Evolutionary conservation across 2,329 filamentous ascomycete species (phyloP), one percentile per base, ranked within the genome.

Genomic region (Teratosphaeriaceae sp.): DNA sequence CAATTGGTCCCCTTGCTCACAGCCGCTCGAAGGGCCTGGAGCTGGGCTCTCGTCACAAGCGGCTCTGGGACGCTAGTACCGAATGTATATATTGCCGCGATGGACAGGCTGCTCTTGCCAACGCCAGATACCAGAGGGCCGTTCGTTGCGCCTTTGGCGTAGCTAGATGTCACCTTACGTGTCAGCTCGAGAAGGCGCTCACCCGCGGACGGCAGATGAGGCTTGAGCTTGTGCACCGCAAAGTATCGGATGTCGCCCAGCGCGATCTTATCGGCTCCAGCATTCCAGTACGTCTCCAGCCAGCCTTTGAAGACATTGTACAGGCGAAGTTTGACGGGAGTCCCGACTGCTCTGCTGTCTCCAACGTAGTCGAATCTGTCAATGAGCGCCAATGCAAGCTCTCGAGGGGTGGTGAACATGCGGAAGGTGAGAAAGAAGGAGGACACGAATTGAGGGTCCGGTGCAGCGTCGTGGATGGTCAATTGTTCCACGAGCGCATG

Each of bases 251-350:
- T 94, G 38, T 85, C 70, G 1, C 76, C 72, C 7, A 98, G 72
- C 1, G 89, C 88, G 11, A 79, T 75, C 41, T 79, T 78, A 61
- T 98, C 92, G 9, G 82, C 80, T 46, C 88, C 80, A 50, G 87
- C 80, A 37, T 85, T 80, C 90, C 92, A 98, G 65, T 98, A 88
- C 5, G 85, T 92, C 68, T 97, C 92, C 16, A 98, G 72, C 92
- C 92, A 98, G 31, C 86, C 85, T 66, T 98, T 98, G 74, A 98
- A 88, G 44, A 88, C 83, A 61, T 98, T 97, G 71, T 94, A 97
- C 1, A 97, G 88, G 40, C 92, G 80, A 37, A 98, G 71, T 39
- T 89, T 82, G 18, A 97, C 90, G 0, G 90, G 87, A 2, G 75
- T 78, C 18, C 88, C 82, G 49, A 89, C 78, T 45, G 81, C 76